A percentile compares a stretch with the other conserved stretches of the same genome.
These are phyloP conservation scores for Wallemia mellicola DNA, from an alignment of 1,284 basidiomycete genomes.

Conservation along the genomic window DNA sequence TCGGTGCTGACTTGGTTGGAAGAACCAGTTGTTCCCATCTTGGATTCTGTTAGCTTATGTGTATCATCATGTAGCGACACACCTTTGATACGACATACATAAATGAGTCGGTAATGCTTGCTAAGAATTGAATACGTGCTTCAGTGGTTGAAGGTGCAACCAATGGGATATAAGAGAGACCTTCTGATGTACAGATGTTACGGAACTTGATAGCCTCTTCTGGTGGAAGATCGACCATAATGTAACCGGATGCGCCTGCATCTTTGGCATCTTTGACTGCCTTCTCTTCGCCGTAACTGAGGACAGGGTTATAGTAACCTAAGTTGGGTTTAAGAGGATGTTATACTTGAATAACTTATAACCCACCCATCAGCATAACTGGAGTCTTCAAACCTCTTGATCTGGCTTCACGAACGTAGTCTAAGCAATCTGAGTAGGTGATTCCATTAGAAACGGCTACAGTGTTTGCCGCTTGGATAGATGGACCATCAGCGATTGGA, in stretches of 20 bases:
- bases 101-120: conserved; percentile 81
- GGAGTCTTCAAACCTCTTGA: conserved; percentile 51
- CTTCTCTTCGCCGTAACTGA: conserved; percentile 81
- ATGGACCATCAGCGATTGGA: conserved; percentile 75
- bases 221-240: conserved; percentile 88
- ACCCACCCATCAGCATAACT: conserved; percentile 69
- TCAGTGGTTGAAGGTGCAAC: conserved; percentile 80
- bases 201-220: conserved; percentile 82
- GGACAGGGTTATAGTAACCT: conserved; percentile 90
- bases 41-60: conserved; percentile 1
- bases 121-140: conserved; percentile 61
- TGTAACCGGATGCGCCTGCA: conserved; percentile 87
- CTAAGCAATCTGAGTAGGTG: conserved; percentile 42
- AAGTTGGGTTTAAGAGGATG: background rate
- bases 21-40: conserved; percentile 97
- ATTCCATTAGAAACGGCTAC: conserved; percentile 49
- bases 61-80: conserved; percentile 5
- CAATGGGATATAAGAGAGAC: conserved; percentile 78
- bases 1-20: conserved; percentile 43
- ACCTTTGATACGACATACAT: conserved; percentile 89
- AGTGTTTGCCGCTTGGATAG: conserved; percentile 72
- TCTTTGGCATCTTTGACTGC: conserved; percentile 62
- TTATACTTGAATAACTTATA: background rate
- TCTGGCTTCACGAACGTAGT: conserved; percentile 48
- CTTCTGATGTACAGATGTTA: conserved; percentile 45